Percentiles rank a stretch among this genome's conserved stretches.
These are phyloP conservation scores for Paraconiothyrium sp. DNA, from an alignment of 2,329 filamentous ascomycete species.

Conservation along the genomic window DNA sequence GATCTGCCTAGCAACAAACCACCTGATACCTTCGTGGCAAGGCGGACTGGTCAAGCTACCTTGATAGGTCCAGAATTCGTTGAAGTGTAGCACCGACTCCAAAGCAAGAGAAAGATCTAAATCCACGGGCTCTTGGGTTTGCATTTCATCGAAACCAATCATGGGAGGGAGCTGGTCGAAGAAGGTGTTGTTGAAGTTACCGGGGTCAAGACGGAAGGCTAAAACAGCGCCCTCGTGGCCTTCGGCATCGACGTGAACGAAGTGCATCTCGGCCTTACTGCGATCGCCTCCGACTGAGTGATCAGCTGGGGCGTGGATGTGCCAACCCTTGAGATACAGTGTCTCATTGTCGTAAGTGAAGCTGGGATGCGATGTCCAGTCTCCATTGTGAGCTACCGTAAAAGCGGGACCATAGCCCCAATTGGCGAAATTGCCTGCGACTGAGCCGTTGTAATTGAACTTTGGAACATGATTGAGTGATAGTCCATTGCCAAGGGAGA, in stretches of 20 bases:
- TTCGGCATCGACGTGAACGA: slow-evolving; percentile 57
- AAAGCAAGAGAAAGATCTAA: slow-evolving; percentile 49
- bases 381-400: slow-evolving; percentile 49
- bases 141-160: slow-evolving; percentile 52
- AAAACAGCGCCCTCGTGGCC: slow-evolving; percentile 58
- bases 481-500: slow-evolving; percentile 53
- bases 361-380: slow-evolving; percentile 52
- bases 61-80: slow-evolving; percentile 60
- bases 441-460: slow-evolving; percentile 54
- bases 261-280: slow-evolving; percentile 59
- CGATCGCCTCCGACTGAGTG: slow-evolving; percentile 57
- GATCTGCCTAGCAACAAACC: slow-evolving; percentile 55
- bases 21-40: slow-evolving; percentile 58
- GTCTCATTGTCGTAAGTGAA: slow-evolving; percentile 59
- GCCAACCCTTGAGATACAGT: slow-evolving; percentile 61
- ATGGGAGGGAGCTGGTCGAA: slow-evolving; percentile 55
- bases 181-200: slow-evolving; percentile 51
- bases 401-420: slow-evolving; percentile 62
- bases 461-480: slow-evolving; percentile 51
- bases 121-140: slow-evolving; percentile 26
- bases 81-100: slow-evolving; percentile 51
- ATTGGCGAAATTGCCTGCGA: slow-evolving; percentile 57
- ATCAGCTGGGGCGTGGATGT: slow-evolving; percentile 62
- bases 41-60: slow-evolving; percentile 60
- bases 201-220: slow-evolving; percentile 58